Percentiles rank a stretch among this genome's conserved stretches.
Evolutionary conservation across 176 grass and related monocot species (phyloP).

Genomic region (Alopecurus myosuroides): DNA sequence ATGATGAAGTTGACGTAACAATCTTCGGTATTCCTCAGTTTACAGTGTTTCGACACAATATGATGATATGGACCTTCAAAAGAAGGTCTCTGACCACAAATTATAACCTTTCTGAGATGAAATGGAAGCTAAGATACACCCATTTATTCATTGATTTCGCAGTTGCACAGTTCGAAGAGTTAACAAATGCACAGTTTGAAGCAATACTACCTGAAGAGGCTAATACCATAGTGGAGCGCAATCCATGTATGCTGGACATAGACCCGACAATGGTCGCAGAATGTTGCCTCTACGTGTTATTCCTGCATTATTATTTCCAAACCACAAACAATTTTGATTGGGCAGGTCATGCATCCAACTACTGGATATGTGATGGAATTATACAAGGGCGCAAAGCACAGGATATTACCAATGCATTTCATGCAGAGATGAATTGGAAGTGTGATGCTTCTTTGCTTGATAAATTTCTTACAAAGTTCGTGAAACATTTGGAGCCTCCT

Average conservation of each 20-base stretch:
- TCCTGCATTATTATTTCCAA: neutral
- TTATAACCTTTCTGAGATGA: fast-evolving
- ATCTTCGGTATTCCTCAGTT: neutral
- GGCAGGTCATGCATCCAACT: neutral
- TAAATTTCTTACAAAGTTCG: neutral
- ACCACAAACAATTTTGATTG: neutral
- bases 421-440: neutral
- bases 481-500: neutral
- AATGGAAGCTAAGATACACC: neutral
- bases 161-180: fast-evolving
- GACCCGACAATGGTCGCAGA: neutral
- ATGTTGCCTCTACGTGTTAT: neutral
- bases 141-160: neutral
- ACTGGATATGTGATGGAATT: neutral
- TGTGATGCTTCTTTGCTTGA: neutral
- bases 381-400: neutral
- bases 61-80: neutral
- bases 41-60: fast-evolving
- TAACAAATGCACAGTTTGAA: neutral
- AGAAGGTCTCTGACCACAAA: too few relatives aligned
- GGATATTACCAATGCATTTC: neutral
- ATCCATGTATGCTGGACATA: neutral
- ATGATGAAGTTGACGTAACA: neutral
- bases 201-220: neutral
- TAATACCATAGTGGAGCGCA: neutral